Conservation (phyloP, 1,284 basidiomycete species). For the Macrocybe sp. region DNA sequence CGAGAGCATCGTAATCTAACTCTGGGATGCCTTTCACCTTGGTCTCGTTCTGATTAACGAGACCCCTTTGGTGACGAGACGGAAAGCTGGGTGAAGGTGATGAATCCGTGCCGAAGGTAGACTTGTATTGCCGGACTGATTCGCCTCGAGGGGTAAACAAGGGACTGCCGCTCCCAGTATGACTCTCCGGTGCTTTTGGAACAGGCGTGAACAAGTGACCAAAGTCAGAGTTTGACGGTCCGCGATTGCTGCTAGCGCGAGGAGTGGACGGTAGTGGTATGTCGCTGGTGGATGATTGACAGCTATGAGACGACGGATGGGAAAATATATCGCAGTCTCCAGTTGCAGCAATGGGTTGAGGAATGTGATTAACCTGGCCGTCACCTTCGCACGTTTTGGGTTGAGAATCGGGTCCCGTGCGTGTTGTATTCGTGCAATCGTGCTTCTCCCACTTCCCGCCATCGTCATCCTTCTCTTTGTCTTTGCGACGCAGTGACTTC, state of each 20-base stretch:
- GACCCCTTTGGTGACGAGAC: constrained; percentile 2
- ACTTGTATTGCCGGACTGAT: constrained; percentile 9
- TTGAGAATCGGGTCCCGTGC: neutral
- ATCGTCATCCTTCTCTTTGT: constrained; percentile 15
- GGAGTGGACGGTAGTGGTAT: neutral
- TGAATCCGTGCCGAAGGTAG: constrained; percentile 10
- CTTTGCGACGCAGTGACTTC: constrained; percentile 18
- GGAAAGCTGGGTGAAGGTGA: too few species aligned
- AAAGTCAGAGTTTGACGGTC: constrained; percentile 4
- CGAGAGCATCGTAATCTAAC: constrained; percentile 19
- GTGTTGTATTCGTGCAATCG: constrained; percentile 4
- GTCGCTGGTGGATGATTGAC: neutral
- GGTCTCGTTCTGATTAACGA: too few species aligned
- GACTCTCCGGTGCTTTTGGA: constrained; percentile 17
- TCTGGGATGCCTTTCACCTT: constrained; percentile 2
- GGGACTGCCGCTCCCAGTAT: neutral
- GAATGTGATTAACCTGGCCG: constrained; percentile 2
- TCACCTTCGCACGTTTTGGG: neutral
- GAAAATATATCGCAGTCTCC: constrained; percentile 28
- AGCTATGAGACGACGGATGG: constrained; percentile 7
- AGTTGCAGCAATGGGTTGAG: constrained; percentile 20
- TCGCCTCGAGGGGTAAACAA: neutral
- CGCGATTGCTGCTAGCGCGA: too few species aligned
- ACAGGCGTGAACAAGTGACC: constrained; percentile 39
- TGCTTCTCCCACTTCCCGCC: constrained; percentile 12